These are phyloP conservation scores for Mallotus repandus DNA, from an alignment of 441 rosid genomes.

Conservation along the genomic window DNA sequence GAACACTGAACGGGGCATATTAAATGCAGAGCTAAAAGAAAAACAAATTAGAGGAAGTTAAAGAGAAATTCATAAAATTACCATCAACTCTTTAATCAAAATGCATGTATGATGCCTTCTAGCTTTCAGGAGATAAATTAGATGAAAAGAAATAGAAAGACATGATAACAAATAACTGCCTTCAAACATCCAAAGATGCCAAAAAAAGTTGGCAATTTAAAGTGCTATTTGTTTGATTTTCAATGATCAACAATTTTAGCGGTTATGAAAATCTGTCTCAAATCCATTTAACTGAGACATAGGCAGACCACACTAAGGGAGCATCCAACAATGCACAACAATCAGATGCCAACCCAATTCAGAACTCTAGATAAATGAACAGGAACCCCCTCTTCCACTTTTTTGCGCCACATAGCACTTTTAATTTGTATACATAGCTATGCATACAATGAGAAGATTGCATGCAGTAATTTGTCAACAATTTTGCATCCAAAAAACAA, in stretches of 20 bases:
- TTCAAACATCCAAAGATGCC: neutral
- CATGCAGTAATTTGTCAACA: neutral
- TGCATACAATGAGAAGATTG: neutral
- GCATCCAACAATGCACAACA: neutral
- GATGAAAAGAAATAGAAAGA: neutral
- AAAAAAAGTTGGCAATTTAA: neutral
- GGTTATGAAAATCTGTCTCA: neutral
- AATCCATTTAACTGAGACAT: neutral
- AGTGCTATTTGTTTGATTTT: too few species aligned
- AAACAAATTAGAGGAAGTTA: constrained; percentile 12
- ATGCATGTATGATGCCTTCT: neutral
- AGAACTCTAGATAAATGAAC: neutral
- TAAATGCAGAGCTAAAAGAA: neutral
- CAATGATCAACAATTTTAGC: too few species aligned
- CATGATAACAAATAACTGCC: neutral
- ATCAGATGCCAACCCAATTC: neutral
- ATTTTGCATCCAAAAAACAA: neutral
- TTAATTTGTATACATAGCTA: neutral
- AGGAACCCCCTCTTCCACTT: neutral
- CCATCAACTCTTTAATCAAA: neutral
- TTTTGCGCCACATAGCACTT: neutral
- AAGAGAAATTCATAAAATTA: neutral
- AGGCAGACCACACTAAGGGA: neutral
- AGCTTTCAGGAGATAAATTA: neutral
- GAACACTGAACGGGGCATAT: constrained; percentile 13